These are phyloP conservation scores for Teratosphaeria epicoccoides DNA, from an alignment of 2,329 filamentous ascomycete species.

Conservation along the genomic window DNA sequence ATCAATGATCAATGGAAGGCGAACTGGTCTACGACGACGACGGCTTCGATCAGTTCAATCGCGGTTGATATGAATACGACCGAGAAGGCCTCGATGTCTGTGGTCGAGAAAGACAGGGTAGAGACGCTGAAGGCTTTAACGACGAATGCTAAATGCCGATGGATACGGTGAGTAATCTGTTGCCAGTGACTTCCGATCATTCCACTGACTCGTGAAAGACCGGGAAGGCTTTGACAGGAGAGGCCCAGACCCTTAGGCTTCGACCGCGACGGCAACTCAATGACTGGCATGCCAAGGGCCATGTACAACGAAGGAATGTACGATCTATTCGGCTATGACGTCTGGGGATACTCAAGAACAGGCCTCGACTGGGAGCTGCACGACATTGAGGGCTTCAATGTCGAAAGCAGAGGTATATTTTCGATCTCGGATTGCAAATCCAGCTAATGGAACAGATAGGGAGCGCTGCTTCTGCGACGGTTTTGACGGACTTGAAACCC, in stretches of 20 bases:
- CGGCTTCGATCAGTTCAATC: not conserved
- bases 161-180: not conserved
- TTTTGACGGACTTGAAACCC: not conserved
- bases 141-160: too few relatives aligned
- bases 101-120: too few relatives aligned
- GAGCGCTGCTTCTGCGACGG: not conserved
- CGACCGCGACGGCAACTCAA: not conserved
- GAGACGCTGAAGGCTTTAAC: not conserved
- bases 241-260: not conserved
- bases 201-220: not conserved
- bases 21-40: conserved; percentile 1
- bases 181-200: not conserved
- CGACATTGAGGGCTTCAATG: not conserved
- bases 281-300: not conserved
- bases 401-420: too few relatives aligned
- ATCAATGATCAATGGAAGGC: not conserved
- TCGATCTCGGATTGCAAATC: too few relatives aligned
- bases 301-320: not conserved
- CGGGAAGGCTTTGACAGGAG: too few relatives aligned
- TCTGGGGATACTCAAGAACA: not conserved
- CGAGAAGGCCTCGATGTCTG: not conserved
- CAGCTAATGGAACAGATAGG: too few relatives aligned
- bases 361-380: not conserved
- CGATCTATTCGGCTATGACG: not conserved
- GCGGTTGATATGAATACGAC: not conserved